phyloP scores from a whole-genome alignment of 169 alveolate species.

The Amoebophrya sp. region DNA sequence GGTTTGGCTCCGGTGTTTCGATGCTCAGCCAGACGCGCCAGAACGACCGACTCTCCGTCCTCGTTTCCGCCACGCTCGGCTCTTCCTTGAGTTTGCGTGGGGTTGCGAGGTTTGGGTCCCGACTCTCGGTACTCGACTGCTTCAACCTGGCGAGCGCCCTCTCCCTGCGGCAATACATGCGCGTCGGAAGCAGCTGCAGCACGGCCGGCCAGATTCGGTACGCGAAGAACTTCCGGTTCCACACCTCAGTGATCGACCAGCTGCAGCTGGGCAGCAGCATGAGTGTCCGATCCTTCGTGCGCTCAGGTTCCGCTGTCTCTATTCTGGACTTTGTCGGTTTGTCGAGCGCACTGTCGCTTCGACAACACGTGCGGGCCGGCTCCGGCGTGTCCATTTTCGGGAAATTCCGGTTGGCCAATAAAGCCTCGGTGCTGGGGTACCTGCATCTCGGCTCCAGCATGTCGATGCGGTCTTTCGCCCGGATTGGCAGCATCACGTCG shows the following conservation, averaged over 20 bases:
- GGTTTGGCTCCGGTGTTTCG: constrained; percentile 12
- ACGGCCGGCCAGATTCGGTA: not conserved
- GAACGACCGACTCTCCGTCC: not conserved
- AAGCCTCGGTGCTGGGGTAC: not conserved
- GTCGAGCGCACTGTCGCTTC: not conserved
- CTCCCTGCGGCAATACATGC: not conserved
- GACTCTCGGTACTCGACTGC: not conserved
- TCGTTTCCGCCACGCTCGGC: not conserved
- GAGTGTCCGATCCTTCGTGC: not conserved
- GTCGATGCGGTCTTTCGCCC: constrained; percentile 7
- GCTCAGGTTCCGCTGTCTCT: not conserved
- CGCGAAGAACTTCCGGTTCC: not conserved
- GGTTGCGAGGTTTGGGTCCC: not conserved
- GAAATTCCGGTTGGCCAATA: not conserved
- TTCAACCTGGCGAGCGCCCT: not conserved
- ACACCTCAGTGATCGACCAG: not conserved
- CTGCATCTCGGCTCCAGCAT: not conserved
- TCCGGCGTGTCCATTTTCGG: not conserved
- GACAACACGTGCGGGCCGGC: not conserved
- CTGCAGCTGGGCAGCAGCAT: not conserved
- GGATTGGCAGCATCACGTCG: not conserved
- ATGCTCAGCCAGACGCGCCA: no score
- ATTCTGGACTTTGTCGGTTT: not conserved
- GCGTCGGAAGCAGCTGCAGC: not conserved
- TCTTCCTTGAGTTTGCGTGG: not conserved